These are phyloP conservation scores for Talaromyces islandicus DNA, from an alignment of 2,329 filamentous ascomycete genomes.

Conservation along the genomic window DNA sequence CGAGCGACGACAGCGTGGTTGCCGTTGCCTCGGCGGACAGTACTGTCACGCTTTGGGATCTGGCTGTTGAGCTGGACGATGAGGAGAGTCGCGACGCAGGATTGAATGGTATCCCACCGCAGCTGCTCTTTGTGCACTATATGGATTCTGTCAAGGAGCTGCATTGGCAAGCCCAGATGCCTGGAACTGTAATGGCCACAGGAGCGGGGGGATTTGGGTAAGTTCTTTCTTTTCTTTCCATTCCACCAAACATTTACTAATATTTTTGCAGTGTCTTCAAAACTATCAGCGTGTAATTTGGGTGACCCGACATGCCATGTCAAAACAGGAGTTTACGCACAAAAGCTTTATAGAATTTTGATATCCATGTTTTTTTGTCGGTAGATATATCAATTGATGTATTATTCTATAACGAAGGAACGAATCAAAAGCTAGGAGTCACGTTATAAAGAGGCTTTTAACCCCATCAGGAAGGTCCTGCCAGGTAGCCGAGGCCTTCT, in stretches of 20 bases:
- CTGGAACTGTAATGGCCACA: constrained; percentile 81
- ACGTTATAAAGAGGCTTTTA: background rate
- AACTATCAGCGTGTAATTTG: constrained; percentile 66
- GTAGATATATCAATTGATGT: background rate
- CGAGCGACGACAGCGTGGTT: constrained; percentile 91
- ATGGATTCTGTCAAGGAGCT: constrained; percentile 91
- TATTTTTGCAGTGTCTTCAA: constrained; percentile 59
- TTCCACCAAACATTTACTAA: too few species aligned
- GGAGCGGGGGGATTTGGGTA: constrained; percentile 75
- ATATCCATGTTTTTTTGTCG: background rate
- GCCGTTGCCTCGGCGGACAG: constrained; percentile 88
- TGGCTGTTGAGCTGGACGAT: constrained; percentile 93
- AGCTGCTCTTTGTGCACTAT: constrained; percentile 94
- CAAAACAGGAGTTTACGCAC: background rate
- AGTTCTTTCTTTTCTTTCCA: constrained; percentile 24
- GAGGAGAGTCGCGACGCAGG: constrained; percentile 90
- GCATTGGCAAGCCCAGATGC: constrained; percentile 97
- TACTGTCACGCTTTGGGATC: constrained; percentile 92
- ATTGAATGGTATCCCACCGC: constrained; percentile 83
- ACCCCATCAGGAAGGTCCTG: background rate
- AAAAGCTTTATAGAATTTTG: background rate
- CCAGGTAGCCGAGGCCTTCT: background rate
- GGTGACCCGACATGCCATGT: background rate
- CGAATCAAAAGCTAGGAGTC: background rate
- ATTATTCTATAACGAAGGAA: background rate